Percentiles rank a stretch among this genome's conserved stretches.
Conservation (phyloP, 768 basidiomycete genomes). For the Podaxis rugospora region DNA sequence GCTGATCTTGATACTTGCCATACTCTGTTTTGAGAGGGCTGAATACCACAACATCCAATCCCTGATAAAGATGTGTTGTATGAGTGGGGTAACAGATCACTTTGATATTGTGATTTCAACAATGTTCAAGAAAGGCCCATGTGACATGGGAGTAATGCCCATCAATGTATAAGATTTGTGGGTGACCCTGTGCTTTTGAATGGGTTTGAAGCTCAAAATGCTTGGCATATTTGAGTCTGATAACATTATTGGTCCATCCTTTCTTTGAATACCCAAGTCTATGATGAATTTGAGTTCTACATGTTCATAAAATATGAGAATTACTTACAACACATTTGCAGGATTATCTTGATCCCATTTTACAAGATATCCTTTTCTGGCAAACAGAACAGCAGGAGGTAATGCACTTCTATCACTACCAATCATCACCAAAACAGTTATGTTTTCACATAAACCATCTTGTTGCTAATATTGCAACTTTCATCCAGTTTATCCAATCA, state of each 20-base stretch:
- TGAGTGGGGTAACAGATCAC: too few relatives aligned
- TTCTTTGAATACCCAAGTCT: slow-evolving; percentile 23
- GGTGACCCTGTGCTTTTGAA: too few relatives aligned
- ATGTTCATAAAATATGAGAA: slow-evolving; percentile 6
- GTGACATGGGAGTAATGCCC: too few relatives aligned
- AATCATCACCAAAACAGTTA: slow-evolving; percentile 31
- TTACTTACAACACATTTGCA: slow-evolving; percentile 31
- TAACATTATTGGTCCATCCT: slow-evolving; percentile 33
- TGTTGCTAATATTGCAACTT: slow-evolving; percentile 26
- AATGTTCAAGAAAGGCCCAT: too few relatives aligned
- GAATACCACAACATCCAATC: too few relatives aligned
- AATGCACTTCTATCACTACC: slow-evolving; percentile 32
- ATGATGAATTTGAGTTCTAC: slow-evolving; percentile 17
- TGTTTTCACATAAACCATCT: slow-evolving; percentile 26
- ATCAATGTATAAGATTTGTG: too few relatives aligned
- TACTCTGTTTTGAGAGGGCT: too few relatives aligned
- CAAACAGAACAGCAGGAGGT: slow-evolving; percentile 35
- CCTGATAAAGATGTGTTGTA: too few relatives aligned
- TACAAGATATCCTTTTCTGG: slow-evolving; percentile 29
- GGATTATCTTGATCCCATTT: slow-evolving; percentile 39
- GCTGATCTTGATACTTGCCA: too few relatives aligned
- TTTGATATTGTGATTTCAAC: too few relatives aligned
- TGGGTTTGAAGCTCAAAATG: too few relatives aligned
- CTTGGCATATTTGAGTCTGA: too few relatives aligned
- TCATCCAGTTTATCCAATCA: slow-evolving; percentile 20